Evolutionary conservation across 306 rosid genomes (phyloP), one percentile per base, ranked within the genome.

Genomic region (Quercus cerris): DNA sequence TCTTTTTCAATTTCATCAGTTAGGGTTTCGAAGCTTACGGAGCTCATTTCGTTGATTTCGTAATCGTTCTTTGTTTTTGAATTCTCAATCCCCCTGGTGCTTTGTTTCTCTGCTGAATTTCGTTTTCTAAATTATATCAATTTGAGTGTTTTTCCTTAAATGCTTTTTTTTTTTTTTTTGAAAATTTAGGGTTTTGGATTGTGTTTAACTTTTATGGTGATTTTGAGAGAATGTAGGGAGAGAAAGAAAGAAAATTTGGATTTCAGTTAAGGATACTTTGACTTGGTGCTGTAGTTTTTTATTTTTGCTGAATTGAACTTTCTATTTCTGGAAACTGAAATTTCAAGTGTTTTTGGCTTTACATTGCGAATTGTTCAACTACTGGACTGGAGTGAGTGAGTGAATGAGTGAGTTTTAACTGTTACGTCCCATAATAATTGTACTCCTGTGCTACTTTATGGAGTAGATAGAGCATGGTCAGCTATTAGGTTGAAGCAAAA

Each of bases 21-120:
- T 84, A 30, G 81, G 87, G 84, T 78, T 83, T 77, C 35, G 9
- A n/a, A 23, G 61, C 38, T 76, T 66, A 77, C 35, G 9, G 18
- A 23, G 56, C 30, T 76, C 61, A 74, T 38, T 23, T 27, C 7
- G 46, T 19, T 71, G 58, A 5, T 11, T n/a, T 78, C 15, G 5
- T 52, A n/a, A 17, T 38, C 62, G 28, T 25, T 59, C 49, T 38
- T n/a, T n/a, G 22, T 15, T 58, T 52, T 19, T 59, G 72, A 81
- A 71, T 33, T 67, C 64, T 74, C 78, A 56, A 68, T 71, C 19
- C 20, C 7, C 28, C 13, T 1, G 22, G 22, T 41, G 54, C 38
- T 57, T 31, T 41, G 14, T 11, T 10, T 61, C 52, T 61, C 67
- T 75, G 57, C 20, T 75, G 70, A 81, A 31, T 69, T 75, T 35